Conservation (phyloP, 495 filamentous ascomycete species). For the Penicillium pulvis region DNA sequence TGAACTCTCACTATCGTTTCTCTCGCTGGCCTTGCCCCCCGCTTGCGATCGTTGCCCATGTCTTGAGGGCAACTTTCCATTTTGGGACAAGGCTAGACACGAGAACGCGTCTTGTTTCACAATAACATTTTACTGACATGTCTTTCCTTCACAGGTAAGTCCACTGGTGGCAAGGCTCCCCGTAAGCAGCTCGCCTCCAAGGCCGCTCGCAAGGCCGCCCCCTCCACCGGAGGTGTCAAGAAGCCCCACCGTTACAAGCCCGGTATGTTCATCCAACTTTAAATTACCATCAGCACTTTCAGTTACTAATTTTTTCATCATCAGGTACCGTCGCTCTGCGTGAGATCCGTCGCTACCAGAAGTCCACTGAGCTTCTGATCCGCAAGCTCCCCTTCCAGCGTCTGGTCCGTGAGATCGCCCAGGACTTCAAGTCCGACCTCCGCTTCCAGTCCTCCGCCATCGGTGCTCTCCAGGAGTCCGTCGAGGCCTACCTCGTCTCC, state of each 20-base stretch:
- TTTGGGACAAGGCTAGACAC: conserved; percentile 14
- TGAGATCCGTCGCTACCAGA: conserved; percentile 99
- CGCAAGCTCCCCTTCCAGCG: conserved; percentile 99
- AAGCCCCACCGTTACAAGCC: conserved; percentile 99
- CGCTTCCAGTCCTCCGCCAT: conserved; percentile 99
- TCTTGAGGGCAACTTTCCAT: conserved; percentile 1
- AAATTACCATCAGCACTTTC: neutral
- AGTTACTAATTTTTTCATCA: conserved; percentile 35
- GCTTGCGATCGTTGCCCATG: neutral
- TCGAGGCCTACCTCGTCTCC: conserved; percentile 99
- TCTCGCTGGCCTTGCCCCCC: neutral
- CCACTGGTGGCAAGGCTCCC: conserved; percentile 98
- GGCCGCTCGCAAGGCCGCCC: conserved; percentile 76
- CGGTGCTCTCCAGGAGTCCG: conserved; percentile 99
- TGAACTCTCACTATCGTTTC: conserved; percentile 5
- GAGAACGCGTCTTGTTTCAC: conserved; percentile 19
- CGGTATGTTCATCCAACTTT: conserved; percentile 56
- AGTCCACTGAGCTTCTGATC: conserved; percentile 99
- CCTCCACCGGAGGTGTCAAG: conserved; percentile 92
- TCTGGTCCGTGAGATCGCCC: conserved; percentile 98
- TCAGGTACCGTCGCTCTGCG: conserved; percentile 99
- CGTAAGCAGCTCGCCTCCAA: conserved; percentile 96
- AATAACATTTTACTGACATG: conserved; percentile 42
- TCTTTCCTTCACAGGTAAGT: conserved; percentile 63
- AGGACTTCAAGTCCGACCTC: conserved; percentile 99